A percentile compares a stretch with the other conserved stretches of the same genome.
phyloP scores from a whole-genome alignment of 2,329 filamentous ascomycete genomes.

The Cytospora piceae region DNA sequence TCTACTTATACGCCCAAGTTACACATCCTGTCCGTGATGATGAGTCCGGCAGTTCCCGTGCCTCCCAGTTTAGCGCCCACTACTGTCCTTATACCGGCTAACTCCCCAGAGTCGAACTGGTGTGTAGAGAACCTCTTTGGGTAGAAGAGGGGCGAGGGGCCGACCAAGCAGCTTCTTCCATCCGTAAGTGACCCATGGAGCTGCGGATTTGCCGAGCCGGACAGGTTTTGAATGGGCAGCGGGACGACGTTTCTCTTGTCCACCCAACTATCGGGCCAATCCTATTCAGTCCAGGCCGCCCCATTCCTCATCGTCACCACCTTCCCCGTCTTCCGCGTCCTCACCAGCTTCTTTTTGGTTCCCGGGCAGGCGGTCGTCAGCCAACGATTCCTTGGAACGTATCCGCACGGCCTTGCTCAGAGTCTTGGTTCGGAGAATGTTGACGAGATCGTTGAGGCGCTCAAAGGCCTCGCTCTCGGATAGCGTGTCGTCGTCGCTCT shows the following conservation, averaged over 20 bases:
- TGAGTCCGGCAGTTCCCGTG: background rate
- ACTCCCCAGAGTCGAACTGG: background rate
- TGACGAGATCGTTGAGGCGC: conserved; percentile 57
- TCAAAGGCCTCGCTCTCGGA: conserved; percentile 53
- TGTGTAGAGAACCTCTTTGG: background rate
- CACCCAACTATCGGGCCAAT: background rate
- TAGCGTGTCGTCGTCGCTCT: conserved; percentile 41
- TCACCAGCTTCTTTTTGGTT: conserved; percentile 52
- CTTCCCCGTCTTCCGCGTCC: conserved; percentile 41
- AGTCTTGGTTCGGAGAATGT: conserved; percentile 57
- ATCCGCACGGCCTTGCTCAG: conserved; percentile 73
- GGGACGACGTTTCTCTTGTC: background rate
- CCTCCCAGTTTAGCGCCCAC: background rate
- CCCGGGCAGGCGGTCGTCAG: conserved; percentile 73
- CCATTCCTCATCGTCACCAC: conserved; percentile 62
- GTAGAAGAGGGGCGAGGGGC: background rate
- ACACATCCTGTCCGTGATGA: background rate
- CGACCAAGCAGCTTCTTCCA: background rate
- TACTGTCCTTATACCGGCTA: background rate
- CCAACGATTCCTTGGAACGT: conserved; percentile 70
- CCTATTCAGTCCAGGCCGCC: conserved; percentile 68
- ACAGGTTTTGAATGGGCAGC: background rate
- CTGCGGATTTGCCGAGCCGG: background rate
- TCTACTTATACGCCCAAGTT: background rate
- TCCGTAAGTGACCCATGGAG: background rate